phyloP scores from a whole-genome alignment of 345 rosid species.

The Clarkia xantiana region DNA sequence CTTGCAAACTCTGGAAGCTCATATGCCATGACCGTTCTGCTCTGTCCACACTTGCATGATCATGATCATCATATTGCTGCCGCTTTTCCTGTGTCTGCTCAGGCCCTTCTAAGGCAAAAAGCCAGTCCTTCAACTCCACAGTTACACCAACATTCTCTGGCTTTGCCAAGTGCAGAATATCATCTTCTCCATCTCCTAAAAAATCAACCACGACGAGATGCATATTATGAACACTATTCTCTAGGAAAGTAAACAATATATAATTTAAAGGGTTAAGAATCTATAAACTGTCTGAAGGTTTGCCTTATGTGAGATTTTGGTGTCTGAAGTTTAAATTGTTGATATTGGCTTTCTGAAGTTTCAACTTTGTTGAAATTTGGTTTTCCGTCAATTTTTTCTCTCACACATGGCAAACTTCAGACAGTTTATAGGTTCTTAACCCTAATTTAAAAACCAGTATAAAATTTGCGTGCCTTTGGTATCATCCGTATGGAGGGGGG shows the following conservation, averaged over 20 bases:
- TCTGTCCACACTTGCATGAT: conserved; percentile 32
- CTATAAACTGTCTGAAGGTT: too few relatives aligned
- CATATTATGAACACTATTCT: too few relatives aligned
- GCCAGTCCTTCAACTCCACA: conserved; percentile 78
- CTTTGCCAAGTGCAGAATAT: conserved; percentile 38
- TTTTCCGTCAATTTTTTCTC: too few relatives aligned
- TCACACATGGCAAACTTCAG: too few relatives aligned
- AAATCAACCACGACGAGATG: too few relatives aligned
- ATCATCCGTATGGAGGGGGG: conserved; percentile 35
- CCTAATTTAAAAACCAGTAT: conserved; percentile 16
- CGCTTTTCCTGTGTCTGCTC: conserved; percentile 53
- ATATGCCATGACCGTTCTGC: conserved; percentile 91
- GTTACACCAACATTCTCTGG: conserved; percentile 84
- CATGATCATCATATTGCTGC: conserved; percentile 29
- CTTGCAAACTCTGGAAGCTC: conserved; percentile 46
- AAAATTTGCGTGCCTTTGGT: conserved; percentile 14
- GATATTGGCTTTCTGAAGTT: too few relatives aligned
- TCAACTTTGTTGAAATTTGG: too few relatives aligned
- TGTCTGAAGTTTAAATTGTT: too few relatives aligned
- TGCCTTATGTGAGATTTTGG: too few relatives aligned
- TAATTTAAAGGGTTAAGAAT: too few relatives aligned
- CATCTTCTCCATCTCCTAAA: conserved; percentile 31
- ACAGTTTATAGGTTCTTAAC: too few relatives aligned
- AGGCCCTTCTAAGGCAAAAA: conserved; percentile 89
- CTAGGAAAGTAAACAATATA: too few relatives aligned